phyloP scores from a whole-genome alignment of 2,329 filamentous ascomycete genomes.

The Claviceps maximensis region DNA sequence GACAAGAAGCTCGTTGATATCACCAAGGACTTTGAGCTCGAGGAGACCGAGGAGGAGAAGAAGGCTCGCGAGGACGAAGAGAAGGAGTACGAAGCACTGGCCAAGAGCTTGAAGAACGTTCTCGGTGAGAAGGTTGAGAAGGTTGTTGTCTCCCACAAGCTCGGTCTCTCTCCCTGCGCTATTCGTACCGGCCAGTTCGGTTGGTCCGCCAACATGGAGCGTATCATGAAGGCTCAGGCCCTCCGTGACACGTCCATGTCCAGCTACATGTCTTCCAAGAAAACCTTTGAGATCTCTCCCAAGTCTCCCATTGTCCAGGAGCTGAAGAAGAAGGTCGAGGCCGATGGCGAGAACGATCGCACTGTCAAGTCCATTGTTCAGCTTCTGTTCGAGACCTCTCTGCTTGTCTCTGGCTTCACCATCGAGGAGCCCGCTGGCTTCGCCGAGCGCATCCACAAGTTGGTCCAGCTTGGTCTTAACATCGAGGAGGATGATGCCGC shows the following conservation, averaged over 20 bases:
- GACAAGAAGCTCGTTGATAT: conserved; percentile 99
- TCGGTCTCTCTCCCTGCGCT: conserved; percentile 84
- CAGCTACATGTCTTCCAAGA: conserved; percentile 99
- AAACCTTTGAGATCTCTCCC: conserved; percentile 99
- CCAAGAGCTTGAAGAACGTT: conserved; percentile 98
- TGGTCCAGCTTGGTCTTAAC: conserved; percentile 93
- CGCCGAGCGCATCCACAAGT: conserved; percentile 99
- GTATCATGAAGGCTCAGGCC: conserved; percentile 99
- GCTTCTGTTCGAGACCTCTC: conserved; percentile 96
- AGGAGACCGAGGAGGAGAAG: conserved; percentile 99
- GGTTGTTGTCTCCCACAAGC: conserved; percentile 98
- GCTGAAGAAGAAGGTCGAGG: conserved; percentile 98
- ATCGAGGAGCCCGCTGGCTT: conserved; percentile 98
- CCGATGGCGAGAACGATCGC: conserved; percentile 94
- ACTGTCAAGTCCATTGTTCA: conserved; percentile 99
- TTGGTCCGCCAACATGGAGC: conserved; percentile 99
- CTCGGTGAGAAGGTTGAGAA: conserved; percentile 99
- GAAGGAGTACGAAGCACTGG: conserved; percentile 92
- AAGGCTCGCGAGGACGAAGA: conserved; percentile 84
- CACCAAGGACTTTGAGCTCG: conserved; percentile 99
- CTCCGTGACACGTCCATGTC: conserved; percentile 99
- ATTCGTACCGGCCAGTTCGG: conserved; percentile 99
- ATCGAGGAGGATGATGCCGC: conserved; percentile 82
- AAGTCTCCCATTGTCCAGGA: conserved; percentile 96
- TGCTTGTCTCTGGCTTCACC: conserved; percentile 97